Conservation (phyloP, 495 filamentous ascomycete genomes). For the Trichocladium uniseriatum region DNA sequence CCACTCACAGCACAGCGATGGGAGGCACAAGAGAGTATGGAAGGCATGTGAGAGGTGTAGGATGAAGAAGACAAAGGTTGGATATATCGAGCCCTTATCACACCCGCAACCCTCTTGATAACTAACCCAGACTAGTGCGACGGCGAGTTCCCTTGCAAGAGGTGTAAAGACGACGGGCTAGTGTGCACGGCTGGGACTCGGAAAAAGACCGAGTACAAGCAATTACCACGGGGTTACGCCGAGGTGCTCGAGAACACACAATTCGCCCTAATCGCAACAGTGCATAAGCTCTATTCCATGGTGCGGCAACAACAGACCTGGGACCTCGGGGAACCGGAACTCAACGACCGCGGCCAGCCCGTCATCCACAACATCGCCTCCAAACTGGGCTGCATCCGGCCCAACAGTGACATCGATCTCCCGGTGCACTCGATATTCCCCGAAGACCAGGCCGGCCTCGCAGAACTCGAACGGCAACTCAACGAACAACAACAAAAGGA, state of each 20-base stretch:
- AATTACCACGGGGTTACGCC: constrained; percentile 48
- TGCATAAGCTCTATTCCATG: constrained; percentile 51
- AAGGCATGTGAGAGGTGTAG: constrained; percentile 63
- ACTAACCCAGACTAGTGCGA: too few relatives aligned
- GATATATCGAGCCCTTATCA: too few relatives aligned
- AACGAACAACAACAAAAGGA: constrained; percentile 34
- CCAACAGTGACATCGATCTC: constrained; percentile 45
- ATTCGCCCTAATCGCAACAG: constrained; percentile 46
- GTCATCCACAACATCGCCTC: constrained; percentile 49
- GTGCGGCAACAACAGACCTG: constrained; percentile 44
- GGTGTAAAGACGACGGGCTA: constrained; percentile 54
- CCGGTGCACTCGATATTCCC: constrained; percentile 44
- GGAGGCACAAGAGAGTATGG: constrained; percentile 55
- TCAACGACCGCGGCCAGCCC: constrained; percentile 48
- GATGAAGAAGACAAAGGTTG: constrained; percentile 64
- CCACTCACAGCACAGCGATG: constrained; percentile 31
- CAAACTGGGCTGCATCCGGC: constrained; percentile 48
- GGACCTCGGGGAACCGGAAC: constrained; percentile 46
- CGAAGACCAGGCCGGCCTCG: constrained; percentile 43
- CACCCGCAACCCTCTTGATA: too few relatives aligned
- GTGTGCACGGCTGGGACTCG: constrained; percentile 49
- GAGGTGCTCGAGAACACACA: constrained; percentile 51
- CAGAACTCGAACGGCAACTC: constrained; percentile 40
- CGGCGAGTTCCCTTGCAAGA: constrained; percentile 56
- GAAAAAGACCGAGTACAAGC: constrained; percentile 52